Percentiles rank a stretch among this genome's conserved stretches.
Evolutionary conservation across 2,329 filamentous ascomycete genomes (phyloP).

Genomic region (Mariannaea sp.): DNA sequence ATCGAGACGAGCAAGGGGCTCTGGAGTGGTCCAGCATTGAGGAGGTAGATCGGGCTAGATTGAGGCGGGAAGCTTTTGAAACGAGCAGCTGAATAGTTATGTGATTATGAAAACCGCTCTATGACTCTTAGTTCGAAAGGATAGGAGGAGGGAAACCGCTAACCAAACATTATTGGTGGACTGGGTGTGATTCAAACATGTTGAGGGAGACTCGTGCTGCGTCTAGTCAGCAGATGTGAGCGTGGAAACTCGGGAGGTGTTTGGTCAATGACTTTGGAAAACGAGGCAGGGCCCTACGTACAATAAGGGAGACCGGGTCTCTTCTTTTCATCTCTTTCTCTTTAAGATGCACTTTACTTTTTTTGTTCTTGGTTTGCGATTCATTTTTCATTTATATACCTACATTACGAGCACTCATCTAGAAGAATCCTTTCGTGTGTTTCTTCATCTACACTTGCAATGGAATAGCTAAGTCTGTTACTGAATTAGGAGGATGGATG

Average conservation of each 20-base stretch:
- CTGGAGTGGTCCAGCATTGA: constrained; percentile 52
- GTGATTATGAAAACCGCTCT: background rate
- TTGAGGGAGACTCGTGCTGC: too few relatives aligned
- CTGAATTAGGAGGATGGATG: too few relatives aligned
- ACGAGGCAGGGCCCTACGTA: background rate
- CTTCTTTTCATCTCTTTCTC: constrained; percentile 3
- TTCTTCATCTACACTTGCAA: too few relatives aligned
- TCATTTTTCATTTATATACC: background rate
- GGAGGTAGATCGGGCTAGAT: constrained; percentile 34
- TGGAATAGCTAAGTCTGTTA: too few relatives aligned
- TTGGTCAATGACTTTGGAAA: background rate
- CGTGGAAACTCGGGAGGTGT: constrained; percentile 3
- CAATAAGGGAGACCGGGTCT: constrained; percentile 10
- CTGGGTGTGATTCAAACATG: too few relatives aligned
- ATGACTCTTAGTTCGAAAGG: background rate
- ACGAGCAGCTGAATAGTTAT: background rate
- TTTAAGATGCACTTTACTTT: constrained; percentile 1
- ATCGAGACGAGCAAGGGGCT: constrained; percentile 68
- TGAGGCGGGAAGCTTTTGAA: background rate
- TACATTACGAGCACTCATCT: too few relatives aligned
- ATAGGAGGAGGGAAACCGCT: too few relatives aligned
- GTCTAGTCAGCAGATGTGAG: background rate
- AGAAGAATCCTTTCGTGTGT: too few relatives aligned
- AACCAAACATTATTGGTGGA: too few relatives aligned
- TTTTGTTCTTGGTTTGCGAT: constrained; percentile 5